Evolutionary conservation across 2,329 filamentous ascomycete genomes (phyloP), one percentile per base, ranked within the genome.

Genomic region (Chrysosporium queenslandicum): DNA sequence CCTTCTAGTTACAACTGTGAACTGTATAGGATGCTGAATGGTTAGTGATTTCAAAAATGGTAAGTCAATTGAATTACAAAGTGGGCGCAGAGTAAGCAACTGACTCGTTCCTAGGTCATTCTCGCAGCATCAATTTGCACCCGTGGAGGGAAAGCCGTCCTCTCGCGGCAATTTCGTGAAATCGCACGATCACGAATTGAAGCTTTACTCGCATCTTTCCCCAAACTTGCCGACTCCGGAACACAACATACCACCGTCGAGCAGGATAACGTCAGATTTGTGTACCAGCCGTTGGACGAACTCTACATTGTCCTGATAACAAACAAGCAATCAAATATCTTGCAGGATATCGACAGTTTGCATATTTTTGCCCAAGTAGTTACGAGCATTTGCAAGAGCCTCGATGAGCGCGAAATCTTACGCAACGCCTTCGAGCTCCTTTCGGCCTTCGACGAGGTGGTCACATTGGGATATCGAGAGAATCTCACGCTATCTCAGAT

Each of bases 281-380:
- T 98, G 54, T 98, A 98, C 77, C 92, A 98, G 71, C 94, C 92
- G 55, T 80, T 98, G 59, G 94, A 98, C 74, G 94, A 98, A 76
- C 83, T 98, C 59, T 98, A 98, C 80, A 97, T 98, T 82, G 91
- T 98, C 60, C 82, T 98, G 65, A 97, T 98, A 73, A 98, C 94
- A 70, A 98, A 98, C 77, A 86, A 89, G 64, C 92, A 97, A 77
- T 97, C 91, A 71, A 98, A 98, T 74, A 98, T 98, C 61, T 80
- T 98, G 48, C 92, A 98, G 74, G 92, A 98, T 71, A 98, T 98
- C 70, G 92, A 97, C 73, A 95, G 92, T 55, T 80, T 98, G 55
- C 94, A 98, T 70, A 80, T 98, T 18, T 98, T 98, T 68, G 91
- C 91, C 55, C 92, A 98, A 74, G 91, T 98, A 14, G 92, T 96